phyloP scores from a whole-genome alignment of 306 rosid genomes.

The Casuarina cunninghamiana region DNA sequence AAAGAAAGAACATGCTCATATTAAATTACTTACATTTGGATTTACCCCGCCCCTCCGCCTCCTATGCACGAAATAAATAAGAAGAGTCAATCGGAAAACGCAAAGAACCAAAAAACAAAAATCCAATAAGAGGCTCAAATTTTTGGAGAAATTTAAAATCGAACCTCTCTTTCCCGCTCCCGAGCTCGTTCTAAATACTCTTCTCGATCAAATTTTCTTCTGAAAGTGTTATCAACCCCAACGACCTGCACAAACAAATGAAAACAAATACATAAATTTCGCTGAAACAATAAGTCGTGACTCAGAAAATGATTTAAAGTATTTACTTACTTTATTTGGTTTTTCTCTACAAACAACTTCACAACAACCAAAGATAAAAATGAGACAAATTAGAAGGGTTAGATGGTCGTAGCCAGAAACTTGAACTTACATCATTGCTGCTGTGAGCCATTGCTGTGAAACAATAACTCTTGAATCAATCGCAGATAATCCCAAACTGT shows the following conservation, averaged over 20 bases:
- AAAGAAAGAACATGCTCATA: not conserved
- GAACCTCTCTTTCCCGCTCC: constrained; percentile 86
- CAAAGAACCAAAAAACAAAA: not conserved
- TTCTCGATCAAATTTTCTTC: constrained; percentile 95
- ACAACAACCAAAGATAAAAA: not conserved
- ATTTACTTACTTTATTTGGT: not conserved
- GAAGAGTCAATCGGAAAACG: constrained; percentile 12
- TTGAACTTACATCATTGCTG: constrained; percentile 61
- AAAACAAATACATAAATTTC: not conserved
- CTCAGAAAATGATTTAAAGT: not conserved
- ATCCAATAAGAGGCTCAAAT: not conserved
- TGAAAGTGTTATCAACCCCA: constrained; percentile 89
- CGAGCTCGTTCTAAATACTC: constrained; percentile 93
- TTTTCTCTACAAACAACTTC: not conserved
- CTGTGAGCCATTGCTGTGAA: constrained; percentile 52
- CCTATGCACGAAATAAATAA: constrained; percentile 40
- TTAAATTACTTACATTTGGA: constrained; percentile 58
- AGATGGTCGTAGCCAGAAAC: not conserved
- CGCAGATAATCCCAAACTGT: not conserved
- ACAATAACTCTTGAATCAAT: not conserved
- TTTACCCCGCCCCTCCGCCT: constrained; percentile 52
- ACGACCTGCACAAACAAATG: constrained; percentile 41
- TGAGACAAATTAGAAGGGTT: not conserved
- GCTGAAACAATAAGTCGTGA: not conserved
- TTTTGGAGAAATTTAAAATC: not conserved